Percentiles rank a stretch among this genome's conserved stretches.
These are phyloP conservation scores for Clarireedia monteithiana DNA, from an alignment of 2,329 filamentous ascomycete species.

Conservation along the genomic window DNA sequence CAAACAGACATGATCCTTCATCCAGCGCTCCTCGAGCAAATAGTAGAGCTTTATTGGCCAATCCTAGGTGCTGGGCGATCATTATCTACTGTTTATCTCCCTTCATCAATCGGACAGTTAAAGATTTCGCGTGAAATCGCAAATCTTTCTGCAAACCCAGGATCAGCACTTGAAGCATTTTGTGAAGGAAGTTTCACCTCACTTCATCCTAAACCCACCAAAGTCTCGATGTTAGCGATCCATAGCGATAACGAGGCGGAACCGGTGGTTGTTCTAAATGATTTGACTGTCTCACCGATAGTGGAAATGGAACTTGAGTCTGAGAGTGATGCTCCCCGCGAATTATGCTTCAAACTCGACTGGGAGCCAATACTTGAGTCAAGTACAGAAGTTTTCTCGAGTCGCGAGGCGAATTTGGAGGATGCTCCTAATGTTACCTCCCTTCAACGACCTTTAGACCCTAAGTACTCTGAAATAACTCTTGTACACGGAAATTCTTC, in stretches of 20 bases:
- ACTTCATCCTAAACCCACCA: conserved; percentile 29
- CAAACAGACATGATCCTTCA: conserved; percentile 43
- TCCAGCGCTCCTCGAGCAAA: conserved; percentile 47
- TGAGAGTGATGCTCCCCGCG: conserved; percentile 29
- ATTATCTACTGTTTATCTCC: conserved; percentile 4
- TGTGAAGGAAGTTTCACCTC: conserved; percentile 28
- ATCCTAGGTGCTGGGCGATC: not conserved
- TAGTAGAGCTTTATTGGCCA: conserved; percentile 24
- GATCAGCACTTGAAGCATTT: conserved; percentile 31
- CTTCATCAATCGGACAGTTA: conserved; percentile 24
- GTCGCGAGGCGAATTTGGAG: conserved; percentile 15
- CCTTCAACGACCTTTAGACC: too few relatives aligned
- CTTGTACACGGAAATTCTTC: not conserved
- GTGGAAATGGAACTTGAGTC: conserved; percentile 29
- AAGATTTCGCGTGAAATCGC: conserved; percentile 31
- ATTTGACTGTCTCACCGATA: conserved; percentile 36
- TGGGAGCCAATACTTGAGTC: conserved; percentile 34
- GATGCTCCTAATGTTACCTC: not conserved
- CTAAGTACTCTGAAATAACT: not conserved
- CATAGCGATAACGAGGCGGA: conserved; percentile 23
- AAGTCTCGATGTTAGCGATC: conserved; percentile 34
- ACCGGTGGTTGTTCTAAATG: conserved; percentile 32
- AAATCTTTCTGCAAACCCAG: conserved; percentile 32
- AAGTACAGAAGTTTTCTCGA: conserved; percentile 26
- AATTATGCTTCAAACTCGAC: conserved; percentile 40